Evolutionary conservation across 768 basidiomycete genomes (phyloP), one percentile per base, ranked within the genome.

Genomic region (Termitomyces sp.): DNA sequence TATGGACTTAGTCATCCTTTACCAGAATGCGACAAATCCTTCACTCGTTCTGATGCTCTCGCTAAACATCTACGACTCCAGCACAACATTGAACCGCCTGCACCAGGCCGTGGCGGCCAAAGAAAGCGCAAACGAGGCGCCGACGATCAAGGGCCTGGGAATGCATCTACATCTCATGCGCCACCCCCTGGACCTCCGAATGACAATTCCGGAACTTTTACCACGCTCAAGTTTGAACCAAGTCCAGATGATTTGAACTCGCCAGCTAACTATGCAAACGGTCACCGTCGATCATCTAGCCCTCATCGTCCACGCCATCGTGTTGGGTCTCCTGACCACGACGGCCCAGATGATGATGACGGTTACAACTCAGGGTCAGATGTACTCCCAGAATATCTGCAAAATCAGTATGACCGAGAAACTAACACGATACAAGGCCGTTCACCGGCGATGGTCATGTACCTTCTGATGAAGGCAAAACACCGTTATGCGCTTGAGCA

Each of bases 1-100:
- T 55, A 48, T 40, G 32, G 47, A 55, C 40, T 28, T 58, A 62
- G 58, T 58, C 7, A 40, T 30, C 20, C 30, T 54, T 16, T 50
- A 6, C 28, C 57, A 95, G 95, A 95, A 75, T 98, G 95, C 69
- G 92, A 93, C 77, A 95, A 93, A 67, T 89, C 91, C 0, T 98
- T 98, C 72, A 95, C 94, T 9, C 93, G 95, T 46, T 93, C 93
- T 1, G 95, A 97, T 73, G 93, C 95, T 9, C 84, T 96, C 20
- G 87, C 87, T 23, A 96, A 96, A 69, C 95, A 97, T 71, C 88
- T 94, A 84, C 87, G 93, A 28, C 84, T 91, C 35, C 91, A 95
- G 67, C 91, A 94, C 73, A 87, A 89, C 65, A 85, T 90, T 68
- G 79, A 79, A 2, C 86, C 89, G 0, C 89, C 91, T 0, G 78